Evolutionary conservation across 306 rosid genomes (phyloP), one percentile per base, ranked within the genome.

Genomic region (Vicia faba): DNA sequence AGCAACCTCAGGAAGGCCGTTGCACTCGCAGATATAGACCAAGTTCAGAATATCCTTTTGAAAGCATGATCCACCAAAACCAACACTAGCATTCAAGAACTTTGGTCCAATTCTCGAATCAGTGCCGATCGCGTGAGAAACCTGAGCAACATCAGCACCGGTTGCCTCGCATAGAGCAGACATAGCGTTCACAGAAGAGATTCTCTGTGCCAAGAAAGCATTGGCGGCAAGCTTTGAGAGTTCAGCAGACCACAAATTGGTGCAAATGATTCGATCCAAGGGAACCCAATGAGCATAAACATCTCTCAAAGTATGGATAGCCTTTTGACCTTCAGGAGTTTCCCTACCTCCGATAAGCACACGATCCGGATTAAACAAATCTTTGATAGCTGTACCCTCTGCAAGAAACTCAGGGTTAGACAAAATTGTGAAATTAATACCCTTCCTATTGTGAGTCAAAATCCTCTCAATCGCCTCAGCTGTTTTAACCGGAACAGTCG

Each of bases 301-400:
- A 70, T 77, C 81, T 68, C 71, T 91, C 68, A 91, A 57, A 38
- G 88, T 63, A 35, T 81, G 78, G 15, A 91, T 78, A 2, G 97
- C 96, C 81, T 83, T 88, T 59, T 78, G 75, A n/a, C 97, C 97
- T n/a, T 75, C 85, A 0, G 95, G 89, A 70, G 95, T 91, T 60
- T 91, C 96, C 92, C 97, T 63, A n/a, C 97, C 97, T 60, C 97
- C 97, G 0, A 91, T 91, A 8, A 91, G 97, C 57, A 91, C 97
- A 2, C 97, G 68, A 26, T 91, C 95, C 0, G 97, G 97, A 8
- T 80, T 70, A 23, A 80, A 82, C 28, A 91, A 76, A 51, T 91
- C 97, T 26, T 66, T 35, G 10, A 91, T 85, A 4, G 97, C 97
- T 25, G 97, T 91, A 45, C 97, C 97, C 83, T 91, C 97, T 7